Evolutionary conservation across 2,329 filamentous ascomycete genomes (phyloP).

Genomic region (Zasmidium citrigriseum): DNA sequence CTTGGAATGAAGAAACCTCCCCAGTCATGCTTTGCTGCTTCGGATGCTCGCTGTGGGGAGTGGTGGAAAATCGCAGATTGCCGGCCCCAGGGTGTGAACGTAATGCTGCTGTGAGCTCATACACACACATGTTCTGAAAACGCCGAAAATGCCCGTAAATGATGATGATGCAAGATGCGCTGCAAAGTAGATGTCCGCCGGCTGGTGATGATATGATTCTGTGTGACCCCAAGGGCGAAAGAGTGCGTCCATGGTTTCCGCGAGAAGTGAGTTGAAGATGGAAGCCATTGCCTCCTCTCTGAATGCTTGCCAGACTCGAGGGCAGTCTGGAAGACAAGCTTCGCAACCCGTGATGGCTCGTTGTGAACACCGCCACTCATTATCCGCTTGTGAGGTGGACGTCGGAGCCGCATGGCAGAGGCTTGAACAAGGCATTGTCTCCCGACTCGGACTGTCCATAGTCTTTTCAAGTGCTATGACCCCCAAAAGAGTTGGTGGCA

Average conservation of each 20-base stretch:
- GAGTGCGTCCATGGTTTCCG: background rate
- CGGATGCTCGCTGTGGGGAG: background rate
- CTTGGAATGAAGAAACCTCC: background rate
- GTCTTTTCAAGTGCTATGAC: constrained; percentile 1
- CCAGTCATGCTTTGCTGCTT: background rate
- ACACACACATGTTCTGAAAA: background rate
- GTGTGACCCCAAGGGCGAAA: no score
- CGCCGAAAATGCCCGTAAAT: constrained; percentile 1
- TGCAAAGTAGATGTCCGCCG: constrained; percentile 1
- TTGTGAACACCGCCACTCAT: no score
- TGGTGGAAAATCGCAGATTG: background rate
- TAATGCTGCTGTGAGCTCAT: background rate
- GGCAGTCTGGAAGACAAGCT: no score
- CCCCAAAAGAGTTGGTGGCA: constrained; percentile 25
- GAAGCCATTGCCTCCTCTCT: background rate
- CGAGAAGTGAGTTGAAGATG: background rate
- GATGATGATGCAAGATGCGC: background rate
- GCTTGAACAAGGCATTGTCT: no score
- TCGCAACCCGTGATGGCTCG: no score
- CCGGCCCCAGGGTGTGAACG: background rate
- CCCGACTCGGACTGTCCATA: no score
- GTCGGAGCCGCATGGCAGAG: background rate
- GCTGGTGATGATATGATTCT: background rate
- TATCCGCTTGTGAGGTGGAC: no score
- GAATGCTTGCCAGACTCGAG: no score